phyloP scores from a whole-genome alignment of 176 grass and related monocot species.

The Aegilops bicornis region DNA sequence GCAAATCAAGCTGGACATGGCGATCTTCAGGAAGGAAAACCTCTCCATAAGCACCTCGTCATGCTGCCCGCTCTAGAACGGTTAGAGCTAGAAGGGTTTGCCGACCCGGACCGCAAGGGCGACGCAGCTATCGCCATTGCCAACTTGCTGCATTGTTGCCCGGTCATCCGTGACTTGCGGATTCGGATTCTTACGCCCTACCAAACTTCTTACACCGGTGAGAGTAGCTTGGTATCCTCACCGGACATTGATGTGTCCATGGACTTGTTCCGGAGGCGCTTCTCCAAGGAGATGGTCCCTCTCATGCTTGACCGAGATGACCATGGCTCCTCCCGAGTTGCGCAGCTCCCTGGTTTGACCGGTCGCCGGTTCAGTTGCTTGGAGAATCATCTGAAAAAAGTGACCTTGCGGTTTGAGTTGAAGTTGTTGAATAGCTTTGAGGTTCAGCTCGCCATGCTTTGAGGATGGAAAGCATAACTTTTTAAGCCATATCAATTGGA shows the following conservation, averaged over 20 bases:
- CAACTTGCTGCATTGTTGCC: background rate
- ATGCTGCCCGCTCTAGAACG: no score
- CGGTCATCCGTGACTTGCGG: background rate
- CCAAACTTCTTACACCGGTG: background rate
- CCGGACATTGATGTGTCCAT: background rate
- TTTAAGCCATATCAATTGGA: background rate
- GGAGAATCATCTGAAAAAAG: background rate
- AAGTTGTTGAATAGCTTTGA: no score
- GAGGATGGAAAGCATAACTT: background rate
- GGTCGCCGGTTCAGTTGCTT: background rate
- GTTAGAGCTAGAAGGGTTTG: background rate
- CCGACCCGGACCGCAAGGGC: background rate
- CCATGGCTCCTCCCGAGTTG: background rate
- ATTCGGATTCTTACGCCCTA: background rate
- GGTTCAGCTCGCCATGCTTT: no score
- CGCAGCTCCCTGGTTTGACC: background rate
- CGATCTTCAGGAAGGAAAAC: no score
- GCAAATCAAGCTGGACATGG: no score
- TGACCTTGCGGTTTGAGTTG: background rate
- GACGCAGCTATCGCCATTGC: background rate
- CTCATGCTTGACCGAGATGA: background rate
- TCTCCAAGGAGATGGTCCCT: background rate
- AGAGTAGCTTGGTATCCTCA: no score
- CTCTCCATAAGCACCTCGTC: no score
- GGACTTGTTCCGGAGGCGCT: background rate